Conservation (phyloP, 495 filamentous ascomycete genomes). For the Aspergillus bertholletiae region DNA sequence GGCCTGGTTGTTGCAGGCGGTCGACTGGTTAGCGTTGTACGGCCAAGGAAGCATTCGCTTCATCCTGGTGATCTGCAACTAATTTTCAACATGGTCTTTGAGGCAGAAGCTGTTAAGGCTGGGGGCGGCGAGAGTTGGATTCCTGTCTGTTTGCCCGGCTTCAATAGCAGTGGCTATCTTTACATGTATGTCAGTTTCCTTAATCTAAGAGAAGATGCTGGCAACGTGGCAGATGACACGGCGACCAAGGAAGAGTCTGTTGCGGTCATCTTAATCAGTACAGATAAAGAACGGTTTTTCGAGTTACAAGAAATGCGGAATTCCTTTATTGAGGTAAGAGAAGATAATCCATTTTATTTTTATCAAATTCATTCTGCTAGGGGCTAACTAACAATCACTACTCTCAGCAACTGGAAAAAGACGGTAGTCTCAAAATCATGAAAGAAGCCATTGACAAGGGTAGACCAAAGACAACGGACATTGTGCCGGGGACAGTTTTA, state of each 20-base stretch:
- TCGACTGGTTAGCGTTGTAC: constrained; percentile 86
- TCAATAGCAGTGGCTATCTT: constrained; percentile 95
- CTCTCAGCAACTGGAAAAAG: constrained; percentile 63
- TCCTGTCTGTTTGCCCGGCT: constrained; percentile 90
- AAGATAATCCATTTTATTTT: background rate
- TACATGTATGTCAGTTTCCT: constrained; percentile 99
- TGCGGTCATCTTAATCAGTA: constrained; percentile 88
- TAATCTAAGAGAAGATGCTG: constrained; percentile 34
- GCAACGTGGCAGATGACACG: constrained; percentile 27
- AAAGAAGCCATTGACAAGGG: constrained; percentile 66
- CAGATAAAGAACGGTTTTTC: constrained; percentile 90
- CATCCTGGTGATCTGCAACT: constrained; percentile 95
- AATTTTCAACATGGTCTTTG: constrained; percentile 99
- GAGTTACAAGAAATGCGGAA: constrained; percentile 83
- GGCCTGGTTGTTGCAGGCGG: constrained; percentile 94
- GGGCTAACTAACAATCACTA: background rate
- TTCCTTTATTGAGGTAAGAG: constrained; percentile 61
- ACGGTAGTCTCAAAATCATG: constrained; percentile 71
- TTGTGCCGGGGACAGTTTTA: constrained; percentile 74
- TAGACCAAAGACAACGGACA: constrained; percentile 64
- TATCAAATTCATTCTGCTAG: background rate
- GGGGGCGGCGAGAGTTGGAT: constrained; percentile 97
- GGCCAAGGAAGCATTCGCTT: constrained; percentile 91
- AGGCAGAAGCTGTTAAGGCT: constrained; percentile 80
- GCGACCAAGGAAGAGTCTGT: constrained; percentile 65